A percentile compares a stretch with the other conserved stretches of the same genome.
Conservation (phyloP, 2,329 filamentous ascomycete species). For the Arachnomyces sp. region DNA sequence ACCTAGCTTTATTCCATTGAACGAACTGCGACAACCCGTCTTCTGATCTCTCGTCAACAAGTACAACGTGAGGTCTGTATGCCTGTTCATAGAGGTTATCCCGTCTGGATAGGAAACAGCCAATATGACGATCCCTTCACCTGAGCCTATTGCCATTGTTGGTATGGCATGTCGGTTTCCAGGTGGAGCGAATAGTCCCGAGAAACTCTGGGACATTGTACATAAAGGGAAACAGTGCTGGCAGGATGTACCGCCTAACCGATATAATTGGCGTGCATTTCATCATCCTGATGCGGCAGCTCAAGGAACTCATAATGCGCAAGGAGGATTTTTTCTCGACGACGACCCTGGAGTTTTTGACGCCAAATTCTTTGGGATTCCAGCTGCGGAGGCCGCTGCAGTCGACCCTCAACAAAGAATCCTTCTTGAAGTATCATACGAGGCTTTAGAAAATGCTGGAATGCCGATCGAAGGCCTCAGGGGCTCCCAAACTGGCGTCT, state of each 20-base stretch:
- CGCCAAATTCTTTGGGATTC: conserved; percentile 24
- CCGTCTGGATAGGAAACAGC: not conserved
- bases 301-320: conserved; percentile 11
- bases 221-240: conserved; percentile 5
- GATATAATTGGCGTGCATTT: conserved; percentile 13
- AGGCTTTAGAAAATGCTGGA: conserved; percentile 23
- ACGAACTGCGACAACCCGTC: no score
- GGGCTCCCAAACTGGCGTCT: conserved; percentile 17
- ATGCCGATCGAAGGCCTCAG: conserved; percentile 20
- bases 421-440: conserved; percentile 18
- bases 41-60: no score
- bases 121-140: not conserved
- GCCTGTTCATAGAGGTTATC: not conserved
- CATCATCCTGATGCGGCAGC: conserved; percentile 12
- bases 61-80: no score
- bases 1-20: no score
- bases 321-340: conserved; percentile 13
- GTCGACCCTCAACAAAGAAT: conserved; percentile 28
- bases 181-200: conserved; percentile 30
- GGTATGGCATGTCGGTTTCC: conserved; percentile 19
- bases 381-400: conserved; percentile 16
- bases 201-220: conserved; percentile 34
- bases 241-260: conserved; percentile 10
- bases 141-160: conserved; percentile 22
- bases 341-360: conserved; percentile 20